A percentile compares a stretch with the other conserved stretches of the same genome.
These are phyloP conservation scores for Colletotrichum neosansevieriae DNA, from an alignment of 2,329 filamentous ascomycete species.

Conservation along the genomic window DNA sequence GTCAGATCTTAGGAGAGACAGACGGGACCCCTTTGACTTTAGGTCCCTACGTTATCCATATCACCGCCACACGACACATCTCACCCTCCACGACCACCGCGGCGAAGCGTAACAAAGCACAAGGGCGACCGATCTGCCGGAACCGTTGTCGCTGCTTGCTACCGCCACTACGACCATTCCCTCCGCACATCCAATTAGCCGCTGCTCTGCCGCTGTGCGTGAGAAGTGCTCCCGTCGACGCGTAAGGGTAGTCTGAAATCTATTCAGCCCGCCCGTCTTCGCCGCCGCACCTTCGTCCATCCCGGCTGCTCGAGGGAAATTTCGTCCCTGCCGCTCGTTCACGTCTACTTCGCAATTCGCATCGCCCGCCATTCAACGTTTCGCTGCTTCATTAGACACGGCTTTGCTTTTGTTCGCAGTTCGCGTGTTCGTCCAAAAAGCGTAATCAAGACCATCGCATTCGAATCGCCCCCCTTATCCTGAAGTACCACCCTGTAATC, in stretches of 20 bases:
- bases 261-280: constrained; percentile 31
- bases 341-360: constrained; percentile 35
- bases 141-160: constrained; percentile 13
- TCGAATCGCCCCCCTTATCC: constrained; percentile 19
- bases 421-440: constrained; percentile 29
- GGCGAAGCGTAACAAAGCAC: constrained; percentile 29
- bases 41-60: constrained; percentile 5
- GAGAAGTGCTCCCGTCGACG: constrained; percentile 14
- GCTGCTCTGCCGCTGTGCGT: constrained; percentile 14
- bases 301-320: constrained; percentile 38
- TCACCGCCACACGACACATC: background rate
- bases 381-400: constrained; percentile 25
- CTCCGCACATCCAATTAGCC: constrained; percentile 14
- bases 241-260: constrained; percentile 24
- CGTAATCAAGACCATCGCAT: constrained; percentile 23
- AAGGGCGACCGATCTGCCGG: constrained; percentile 10
- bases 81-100: background rate
- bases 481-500: constrained; percentile 21
- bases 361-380: constrained; percentile 19
- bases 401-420: constrained; percentile 35
- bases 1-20: constrained; percentile 18
- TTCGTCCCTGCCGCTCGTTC: constrained; percentile 41
- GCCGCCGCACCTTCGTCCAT: constrained; percentile 17
- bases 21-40: constrained; percentile 8
- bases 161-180: constrained; percentile 1